Conservation (phyloP, 345 rosid species). For the Populus simonii region DNA sequence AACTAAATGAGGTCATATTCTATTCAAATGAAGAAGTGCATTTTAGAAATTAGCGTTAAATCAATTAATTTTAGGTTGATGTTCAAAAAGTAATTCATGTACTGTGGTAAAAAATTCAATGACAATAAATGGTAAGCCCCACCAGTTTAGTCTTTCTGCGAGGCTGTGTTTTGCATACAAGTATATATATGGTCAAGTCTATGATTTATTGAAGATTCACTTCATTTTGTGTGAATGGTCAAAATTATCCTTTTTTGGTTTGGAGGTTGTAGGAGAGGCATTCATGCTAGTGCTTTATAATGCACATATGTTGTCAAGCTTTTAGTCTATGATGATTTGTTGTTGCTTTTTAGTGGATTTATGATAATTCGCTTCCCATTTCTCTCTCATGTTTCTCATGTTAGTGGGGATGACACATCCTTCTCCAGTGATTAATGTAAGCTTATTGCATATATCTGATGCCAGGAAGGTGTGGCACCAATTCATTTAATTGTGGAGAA, state of each 20-base stretch:
- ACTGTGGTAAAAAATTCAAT: not conserved
- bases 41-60: not conserved
- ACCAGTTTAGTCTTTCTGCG: not conserved
- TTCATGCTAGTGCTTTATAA: not conserved
- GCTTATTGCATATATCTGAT: constrained; percentile 10
- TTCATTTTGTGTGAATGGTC: not conserved
- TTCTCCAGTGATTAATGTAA: not conserved
- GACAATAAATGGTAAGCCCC: not conserved
- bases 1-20: not conserved
- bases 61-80: not conserved
- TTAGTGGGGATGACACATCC: not conserved
- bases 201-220: not conserved
- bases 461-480: constrained; percentile 84
- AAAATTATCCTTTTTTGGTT: not conserved
- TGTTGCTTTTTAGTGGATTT: not conserved
- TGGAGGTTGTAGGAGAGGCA: not conserved
- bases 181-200: not conserved
- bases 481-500: constrained; percentile 58
- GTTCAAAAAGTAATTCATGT: not conserved
- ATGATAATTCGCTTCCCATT: not conserved
- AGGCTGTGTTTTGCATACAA: not conserved
- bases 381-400: not conserved
- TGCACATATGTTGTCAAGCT: not conserved
- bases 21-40: not conserved
- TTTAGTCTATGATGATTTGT: not conserved